Conservation (phyloP, 2,329 filamentous ascomycete species). For the Trichoderma arundinaceum region DNA sequence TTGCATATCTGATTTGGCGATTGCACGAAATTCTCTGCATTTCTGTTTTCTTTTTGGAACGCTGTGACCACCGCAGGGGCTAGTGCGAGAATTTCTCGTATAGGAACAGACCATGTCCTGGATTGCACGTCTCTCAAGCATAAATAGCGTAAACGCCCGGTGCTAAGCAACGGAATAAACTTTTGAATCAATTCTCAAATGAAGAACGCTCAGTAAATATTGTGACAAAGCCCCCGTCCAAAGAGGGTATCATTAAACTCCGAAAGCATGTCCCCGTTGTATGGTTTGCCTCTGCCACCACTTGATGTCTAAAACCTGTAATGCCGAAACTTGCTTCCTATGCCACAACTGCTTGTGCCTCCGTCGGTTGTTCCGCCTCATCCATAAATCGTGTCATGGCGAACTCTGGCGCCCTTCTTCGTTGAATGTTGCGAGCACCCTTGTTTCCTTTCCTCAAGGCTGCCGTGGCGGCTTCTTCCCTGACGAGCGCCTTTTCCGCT, state of each 20-base stretch:
- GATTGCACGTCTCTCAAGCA: not conserved
- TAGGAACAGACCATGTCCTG: not conserved
- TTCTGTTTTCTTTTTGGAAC: not conserved
- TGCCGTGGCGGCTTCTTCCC: conserved; percentile 52
- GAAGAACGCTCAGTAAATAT: conserved; percentile 29
- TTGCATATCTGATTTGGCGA: not conserved
- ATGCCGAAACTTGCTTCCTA: conserved; percentile 37
- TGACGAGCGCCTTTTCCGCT: conserved; percentile 64
- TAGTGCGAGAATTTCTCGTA: not conserved
- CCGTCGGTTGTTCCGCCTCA: conserved; percentile 48
- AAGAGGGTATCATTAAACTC: conserved; percentile 28
- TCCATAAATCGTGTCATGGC: conserved; percentile 61
- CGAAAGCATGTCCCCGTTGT: conserved; percentile 15
- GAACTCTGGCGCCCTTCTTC: conserved; percentile 56
- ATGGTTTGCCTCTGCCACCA: conserved; percentile 8
- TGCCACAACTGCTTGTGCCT: conserved; percentile 31
- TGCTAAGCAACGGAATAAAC: conserved; percentile 14
- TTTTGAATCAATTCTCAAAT: conserved; percentile 15
- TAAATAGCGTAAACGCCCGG: not conserved
- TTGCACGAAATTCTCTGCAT: not conserved
- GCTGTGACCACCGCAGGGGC: no score
- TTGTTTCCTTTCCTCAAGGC: conserved; percentile 46
- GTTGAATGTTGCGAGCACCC: conserved; percentile 39
- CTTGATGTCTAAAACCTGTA: not conserved
- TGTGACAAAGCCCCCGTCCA: conserved; percentile 26